Conservation (phyloP, 2,329 filamentous ascomycete genomes). For the Gaeumannomyces tritici region DNA sequence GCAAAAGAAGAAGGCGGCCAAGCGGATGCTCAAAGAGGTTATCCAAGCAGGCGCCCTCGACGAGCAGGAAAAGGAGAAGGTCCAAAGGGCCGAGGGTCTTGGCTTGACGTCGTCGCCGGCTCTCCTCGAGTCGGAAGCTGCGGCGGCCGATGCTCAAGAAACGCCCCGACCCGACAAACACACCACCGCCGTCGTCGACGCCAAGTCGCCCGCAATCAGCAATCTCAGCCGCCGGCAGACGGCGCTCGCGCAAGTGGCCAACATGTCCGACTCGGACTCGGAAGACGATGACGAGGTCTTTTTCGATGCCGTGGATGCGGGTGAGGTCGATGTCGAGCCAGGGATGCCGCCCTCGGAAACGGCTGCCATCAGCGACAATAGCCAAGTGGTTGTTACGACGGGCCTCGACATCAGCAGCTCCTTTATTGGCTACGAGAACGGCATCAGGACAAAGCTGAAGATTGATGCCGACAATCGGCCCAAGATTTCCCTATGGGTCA, state of each 20-base stretch:
- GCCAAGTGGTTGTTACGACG: constrained; percentile 35
- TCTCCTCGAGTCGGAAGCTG: constrained; percentile 1
- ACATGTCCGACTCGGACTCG: constrained; percentile 71
- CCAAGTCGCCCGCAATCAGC: constrained; percentile 29
- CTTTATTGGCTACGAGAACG: constrained; percentile 87
- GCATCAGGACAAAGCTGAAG: constrained; percentile 67
- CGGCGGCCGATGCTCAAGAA: background rate
- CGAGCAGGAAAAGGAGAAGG: constrained; percentile 10
- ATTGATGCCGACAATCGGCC: constrained; percentile 89
- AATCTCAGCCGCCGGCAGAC: constrained; percentile 49
- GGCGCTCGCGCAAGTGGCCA: constrained; percentile 59
- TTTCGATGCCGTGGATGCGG: constrained; percentile 92
- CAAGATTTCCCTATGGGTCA: constrained; percentile 91
- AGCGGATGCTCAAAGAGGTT: constrained; percentile 78
- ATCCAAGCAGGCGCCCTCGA: constrained; percentile 47
- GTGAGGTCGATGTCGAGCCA: constrained; percentile 73
- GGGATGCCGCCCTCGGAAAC: constrained; percentile 41
- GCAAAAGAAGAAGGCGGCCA: constrained; percentile 80
- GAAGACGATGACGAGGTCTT: constrained; percentile 78
- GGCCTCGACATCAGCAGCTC: constrained; percentile 61
- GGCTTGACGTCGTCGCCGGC: constrained; percentile 1
- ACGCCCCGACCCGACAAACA: constrained; percentile 7
- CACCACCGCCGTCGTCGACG: constrained; percentile 16
- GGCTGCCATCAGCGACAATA: constrained; percentile 25
- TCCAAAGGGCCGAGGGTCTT: background rate